Evolutionary conservation across 2,329 filamentous ascomycete species (phyloP), one percentile per base, ranked within the genome.

Genomic region (Lachnum nothofagi): DNA sequence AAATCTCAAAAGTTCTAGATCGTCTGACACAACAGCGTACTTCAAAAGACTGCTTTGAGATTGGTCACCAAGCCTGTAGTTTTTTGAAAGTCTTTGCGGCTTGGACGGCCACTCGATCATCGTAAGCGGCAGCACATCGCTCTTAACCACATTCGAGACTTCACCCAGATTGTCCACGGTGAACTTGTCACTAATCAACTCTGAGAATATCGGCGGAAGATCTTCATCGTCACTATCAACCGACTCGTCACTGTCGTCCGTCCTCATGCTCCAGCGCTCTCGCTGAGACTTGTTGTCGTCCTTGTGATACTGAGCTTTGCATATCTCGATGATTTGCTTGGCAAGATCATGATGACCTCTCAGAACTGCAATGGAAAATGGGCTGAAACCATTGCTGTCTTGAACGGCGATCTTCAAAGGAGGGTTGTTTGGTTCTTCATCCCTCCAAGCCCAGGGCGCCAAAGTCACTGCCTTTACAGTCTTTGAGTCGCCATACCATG

Each of bases 81-180:
- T 65, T 3, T 69, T 62, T 5, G 65, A 54, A 10, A 68, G 55
- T 47, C 44, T 10, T 55, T 51, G 68, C 1, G 65, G 65, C 6
- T 66, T 60, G 14, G 67, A 71, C 1, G 1, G 1, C 64, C 66
- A 72, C 4, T 62, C 56, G 4, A 90, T 64, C 48, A 86, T 64
- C 0, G 65, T 54, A 1, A 77, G 61, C 2, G 88, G 83, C 29
- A 73, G 74, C 7, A 76, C 67, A 14, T 72, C 68, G 48, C 85
- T 86, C 62, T 86, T 82, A 50, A 89, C 84, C 47, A 84, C 75
- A 61, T 78, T 82, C 0, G 79, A 79, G 3, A 86, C 72, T 55
- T 87, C 78, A 0, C 85, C 85, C 49, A 93, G 75, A 57, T 88
- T 81, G 14, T 93, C 85, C 44, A 91, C 77, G 0, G 88, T 93